Conservation (phyloP, 371 early-diverging fungal genomes). For the Basidiobolus heterosporus region DNA sequence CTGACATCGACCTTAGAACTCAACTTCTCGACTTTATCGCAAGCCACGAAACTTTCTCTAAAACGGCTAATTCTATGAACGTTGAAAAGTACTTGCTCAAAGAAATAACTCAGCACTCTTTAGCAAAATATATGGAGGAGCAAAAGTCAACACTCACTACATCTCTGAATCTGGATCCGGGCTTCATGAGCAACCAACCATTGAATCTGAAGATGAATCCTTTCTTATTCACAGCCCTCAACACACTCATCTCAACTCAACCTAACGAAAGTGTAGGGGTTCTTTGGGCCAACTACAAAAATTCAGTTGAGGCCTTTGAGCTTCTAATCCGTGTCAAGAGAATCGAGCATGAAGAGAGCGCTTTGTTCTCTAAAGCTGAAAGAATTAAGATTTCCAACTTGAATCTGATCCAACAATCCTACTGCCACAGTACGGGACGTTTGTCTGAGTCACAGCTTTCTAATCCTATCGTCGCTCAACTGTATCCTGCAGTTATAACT, state of each 20-base stretch:
- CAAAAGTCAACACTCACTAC: conserved; percentile 9
- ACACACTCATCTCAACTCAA: too few species aligned
- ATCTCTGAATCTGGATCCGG: conserved; percentile 6
- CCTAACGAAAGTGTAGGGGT: conserved; percentile 1
- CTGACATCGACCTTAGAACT: conserved; percentile 23
- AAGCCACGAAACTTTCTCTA: too few species aligned
- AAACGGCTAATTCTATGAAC: conserved; percentile 1
- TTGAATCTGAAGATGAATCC: conserved; percentile 12
- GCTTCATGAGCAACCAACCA: conserved; percentile 6
- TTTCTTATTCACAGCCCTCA: neutral
- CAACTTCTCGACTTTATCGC: conserved; percentile 32
- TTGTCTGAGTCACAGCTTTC: conserved; percentile 25
- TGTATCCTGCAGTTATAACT: conserved; percentile 23
- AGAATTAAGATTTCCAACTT: conserved; percentile 22
- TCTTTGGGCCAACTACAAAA: conserved; percentile 8
- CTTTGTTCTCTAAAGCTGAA: conserved; percentile 12
- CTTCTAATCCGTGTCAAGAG: conserved; percentile 18
- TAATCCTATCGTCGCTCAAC: conserved; percentile 23
- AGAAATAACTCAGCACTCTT: conserved; percentile 7
- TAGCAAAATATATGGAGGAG: conserved; percentile 8
- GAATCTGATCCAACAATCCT: conserved; percentile 33
- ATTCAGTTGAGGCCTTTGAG: conserved; percentile 10
- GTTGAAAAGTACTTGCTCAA: conserved; percentile 12
- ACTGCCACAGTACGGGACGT: conserved; percentile 19
- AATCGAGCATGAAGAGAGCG: conserved; percentile 14